A percentile compares a stretch with the other conserved stretches of the same genome.
phyloP scores from a whole-genome alignment of 805 yeast genomes.

The Saccharomycopsis fibuligera region DNA sequence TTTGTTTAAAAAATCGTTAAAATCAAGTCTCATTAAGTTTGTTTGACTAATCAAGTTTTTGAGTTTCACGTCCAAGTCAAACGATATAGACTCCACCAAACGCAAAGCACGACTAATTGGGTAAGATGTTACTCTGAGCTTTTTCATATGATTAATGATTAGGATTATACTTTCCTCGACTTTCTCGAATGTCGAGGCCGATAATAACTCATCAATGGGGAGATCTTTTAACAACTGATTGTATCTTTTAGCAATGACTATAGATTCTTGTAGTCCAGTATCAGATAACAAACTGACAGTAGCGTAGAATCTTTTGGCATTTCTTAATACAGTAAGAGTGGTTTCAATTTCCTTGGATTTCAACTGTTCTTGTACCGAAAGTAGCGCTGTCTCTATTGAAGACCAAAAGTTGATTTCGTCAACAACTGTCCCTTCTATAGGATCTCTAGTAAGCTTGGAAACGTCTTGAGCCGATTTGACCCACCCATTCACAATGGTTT shows the following conservation, averaged over 20 bases:
- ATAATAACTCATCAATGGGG: constrained; percentile 54
- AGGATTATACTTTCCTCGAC: constrained; percentile 39
- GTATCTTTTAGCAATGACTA: constrained; percentile 45
- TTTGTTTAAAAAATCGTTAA: constrained; percentile 33
- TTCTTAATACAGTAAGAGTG: constrained; percentile 54
- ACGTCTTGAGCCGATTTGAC: constrained; percentile 53
- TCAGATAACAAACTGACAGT: constrained; percentile 69
- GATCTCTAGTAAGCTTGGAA: constrained; percentile 46
- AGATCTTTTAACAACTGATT: constrained; percentile 62
- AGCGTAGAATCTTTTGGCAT: constrained; percentile 75
- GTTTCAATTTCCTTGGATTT: constrained; percentile 44
- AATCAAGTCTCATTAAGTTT: constrained; percentile 40
- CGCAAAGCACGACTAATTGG: constrained; percentile 60
- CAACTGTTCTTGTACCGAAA: constrained; percentile 52
- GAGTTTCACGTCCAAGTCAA: constrained; percentile 46
- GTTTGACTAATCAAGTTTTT: constrained; percentile 31
- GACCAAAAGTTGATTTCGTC: constrained; percentile 80
- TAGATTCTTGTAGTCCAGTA: constrained; percentile 54
- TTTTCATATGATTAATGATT: constrained; percentile 59
- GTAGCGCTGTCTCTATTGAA: constrained; percentile 57
- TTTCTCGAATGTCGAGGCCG: constrained; percentile 39
- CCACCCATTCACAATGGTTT: constrained; percentile 69
- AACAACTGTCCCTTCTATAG: constrained; percentile 45
- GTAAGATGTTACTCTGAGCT: constrained; percentile 50
- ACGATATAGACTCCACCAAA: constrained; percentile 58